Conservation (phyloP, 202 grass and related monocot species). For the Setaria italica region DNA sequence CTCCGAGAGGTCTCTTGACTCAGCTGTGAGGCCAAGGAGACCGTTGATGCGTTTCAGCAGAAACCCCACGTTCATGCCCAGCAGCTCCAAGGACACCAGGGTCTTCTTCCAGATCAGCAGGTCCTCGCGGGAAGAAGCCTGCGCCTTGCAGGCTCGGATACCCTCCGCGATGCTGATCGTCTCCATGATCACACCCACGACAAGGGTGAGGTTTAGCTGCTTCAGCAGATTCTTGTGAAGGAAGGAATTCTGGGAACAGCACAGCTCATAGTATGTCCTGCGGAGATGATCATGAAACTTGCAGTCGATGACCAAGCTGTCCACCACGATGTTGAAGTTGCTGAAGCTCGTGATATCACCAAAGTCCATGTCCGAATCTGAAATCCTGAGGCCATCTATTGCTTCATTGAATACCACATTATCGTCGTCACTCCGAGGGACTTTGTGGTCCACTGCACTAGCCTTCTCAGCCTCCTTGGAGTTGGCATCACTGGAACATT, state of each 20-base stretch:
- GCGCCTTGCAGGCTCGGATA: constrained; percentile 34
- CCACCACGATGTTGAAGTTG: constrained; percentile 46
- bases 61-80: constrained; percentile 52
- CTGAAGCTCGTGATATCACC: constrained; percentile 11
- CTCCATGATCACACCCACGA: constrained; percentile 56
- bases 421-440: background rate
- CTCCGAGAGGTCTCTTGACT: background rate
- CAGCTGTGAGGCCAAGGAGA: constrained; percentile 23
- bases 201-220: constrained; percentile 39
- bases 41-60: constrained; percentile 29
- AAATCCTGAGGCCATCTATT: constrained; percentile 44
- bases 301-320: constrained; percentile 51
- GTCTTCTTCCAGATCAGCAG: constrained; percentile 58
- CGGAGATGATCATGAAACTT: constrained; percentile 34
- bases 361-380: constrained; percentile 36
- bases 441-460: constrained; percentile 4
- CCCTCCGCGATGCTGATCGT: constrained; percentile 45
- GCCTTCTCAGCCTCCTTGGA: constrained; percentile 20
- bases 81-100: constrained; percentile 41
- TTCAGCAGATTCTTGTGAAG: constrained; percentile 52
- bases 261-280: constrained; percentile 55
- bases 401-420: background rate
- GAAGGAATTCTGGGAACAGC: constrained; percentile 46
- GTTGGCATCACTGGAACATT: background rate
- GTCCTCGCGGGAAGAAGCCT: background rate